Evolutionary conservation across 2,329 filamentous ascomycete species (phyloP).

Genomic region (Fusarium setosum): DNA sequence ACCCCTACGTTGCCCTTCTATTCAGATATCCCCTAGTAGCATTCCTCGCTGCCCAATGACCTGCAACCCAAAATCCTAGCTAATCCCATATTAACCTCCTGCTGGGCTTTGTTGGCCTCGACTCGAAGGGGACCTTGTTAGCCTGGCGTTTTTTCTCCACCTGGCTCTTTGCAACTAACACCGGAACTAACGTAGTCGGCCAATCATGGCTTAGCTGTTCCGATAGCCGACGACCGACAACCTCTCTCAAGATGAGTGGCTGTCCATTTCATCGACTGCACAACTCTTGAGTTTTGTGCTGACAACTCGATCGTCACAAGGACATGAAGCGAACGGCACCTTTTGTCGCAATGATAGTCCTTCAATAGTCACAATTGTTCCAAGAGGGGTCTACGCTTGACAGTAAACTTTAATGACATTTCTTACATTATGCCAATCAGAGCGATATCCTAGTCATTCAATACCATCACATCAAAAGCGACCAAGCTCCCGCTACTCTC

Average conservation of each 20-base stretch:
- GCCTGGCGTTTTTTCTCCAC: constrained; percentile 25
- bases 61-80: constrained; percentile 3
- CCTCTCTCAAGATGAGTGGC: constrained; percentile 26
- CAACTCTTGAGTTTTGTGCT: constrained; percentile 23
- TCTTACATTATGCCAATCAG: constrained; percentile 40
- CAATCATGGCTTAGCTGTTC: constrained; percentile 43
- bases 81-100: constrained; percentile 15
- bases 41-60: constrained; percentile 14
- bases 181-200: constrained; percentile 30
- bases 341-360: background rate
- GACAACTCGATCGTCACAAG: constrained; percentile 30
- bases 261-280: constrained; percentile 15
- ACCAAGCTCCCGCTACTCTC: constrained; percentile 16
- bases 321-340: constrained; percentile 15
- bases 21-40: constrained; percentile 35
- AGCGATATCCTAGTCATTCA: constrained; percentile 40
- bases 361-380: background rate
- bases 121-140: constrained; percentile 29
- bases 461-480: constrained; percentile 6
- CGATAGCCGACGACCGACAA: constrained; percentile 44
- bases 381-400: constrained; percentile 4
- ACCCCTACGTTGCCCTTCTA: constrained; percentile 11
- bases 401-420: constrained; percentile 34
- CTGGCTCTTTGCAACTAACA: constrained; percentile 16
- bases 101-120: constrained; percentile 14